Evolutionary conservation across 768 basidiomycete genomes (phyloP).

Genomic region (Lactarius sanguifluus): DNA sequence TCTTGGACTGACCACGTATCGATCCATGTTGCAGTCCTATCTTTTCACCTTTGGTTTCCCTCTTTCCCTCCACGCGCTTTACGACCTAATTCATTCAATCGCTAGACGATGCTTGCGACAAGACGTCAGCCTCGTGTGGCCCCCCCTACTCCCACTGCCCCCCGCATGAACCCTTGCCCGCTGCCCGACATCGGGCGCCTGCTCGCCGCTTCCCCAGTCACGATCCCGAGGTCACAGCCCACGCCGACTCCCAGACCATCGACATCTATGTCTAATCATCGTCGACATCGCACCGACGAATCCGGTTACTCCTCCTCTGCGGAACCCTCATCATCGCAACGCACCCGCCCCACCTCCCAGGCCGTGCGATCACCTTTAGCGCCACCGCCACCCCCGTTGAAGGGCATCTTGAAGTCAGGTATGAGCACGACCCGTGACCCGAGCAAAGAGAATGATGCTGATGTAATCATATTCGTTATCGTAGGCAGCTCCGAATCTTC

Average conservation of each 20-base stretch:
- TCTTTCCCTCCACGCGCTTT: slow-evolving; percentile 4
- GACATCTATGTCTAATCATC: slow-evolving; percentile 7
- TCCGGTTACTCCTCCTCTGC: slow-evolving; percentile 25
- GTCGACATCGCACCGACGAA: slow-evolving; percentile 15
- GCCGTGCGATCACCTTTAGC: slow-evolving; percentile 13
- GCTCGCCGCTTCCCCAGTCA: background rate
- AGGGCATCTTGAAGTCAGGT: slow-evolving; percentile 30
- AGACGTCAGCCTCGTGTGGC: background rate
- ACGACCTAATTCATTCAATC: slow-evolving; percentile 23
- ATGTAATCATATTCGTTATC: slow-evolving; percentile 15
- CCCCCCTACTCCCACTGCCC: slow-evolving; percentile 18
- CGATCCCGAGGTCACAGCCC: slow-evolving; percentile 9
- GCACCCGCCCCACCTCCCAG: slow-evolving; percentile 17
- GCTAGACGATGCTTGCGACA: slow-evolving; percentile 19
- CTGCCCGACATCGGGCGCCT: slow-evolving; percentile 21
- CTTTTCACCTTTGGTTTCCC: slow-evolving; percentile 6
- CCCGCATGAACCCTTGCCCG: slow-evolving; percentile 27
- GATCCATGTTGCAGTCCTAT: slow-evolving; percentile 3
- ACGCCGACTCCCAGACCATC: background rate
- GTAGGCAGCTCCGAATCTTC: slow-evolving; percentile 20
- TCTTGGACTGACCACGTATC: slow-evolving; percentile 4
- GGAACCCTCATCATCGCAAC: slow-evolving; percentile 13
- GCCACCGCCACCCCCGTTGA: slow-evolving; percentile 9
- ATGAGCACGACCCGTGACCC: slow-evolving; percentile 7
- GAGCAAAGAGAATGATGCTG: slow-evolving; percentile 6